phyloP scores from a whole-genome alignment of 2,329 filamentous ascomycete species.

The Fusarium vanettenii region DNA sequence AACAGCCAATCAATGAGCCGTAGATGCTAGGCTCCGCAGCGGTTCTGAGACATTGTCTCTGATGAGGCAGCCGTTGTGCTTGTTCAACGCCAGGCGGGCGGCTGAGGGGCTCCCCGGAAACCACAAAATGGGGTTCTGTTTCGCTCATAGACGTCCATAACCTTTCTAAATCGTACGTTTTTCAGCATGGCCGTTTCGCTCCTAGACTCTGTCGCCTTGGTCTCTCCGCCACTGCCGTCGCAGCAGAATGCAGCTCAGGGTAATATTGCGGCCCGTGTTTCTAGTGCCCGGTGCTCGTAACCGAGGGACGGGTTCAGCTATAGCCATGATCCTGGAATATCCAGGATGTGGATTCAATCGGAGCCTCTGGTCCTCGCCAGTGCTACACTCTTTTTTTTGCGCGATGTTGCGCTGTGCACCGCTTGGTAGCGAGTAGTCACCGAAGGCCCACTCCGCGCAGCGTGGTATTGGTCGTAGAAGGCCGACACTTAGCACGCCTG shows the following conservation, averaged over 20 bases:
- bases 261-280: constrained; percentile 16
- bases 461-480: neutral
- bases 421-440: neutral
- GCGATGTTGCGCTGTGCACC: neutral
- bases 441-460: neutral
- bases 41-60: constrained; percentile 35
- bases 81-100: constrained; percentile 28
- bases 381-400: neutral
- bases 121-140: constrained; percentile 14
- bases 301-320: constrained; percentile 1
- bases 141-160: constrained; percentile 17
- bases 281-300: constrained; percentile 23
- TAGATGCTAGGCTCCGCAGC: constrained; percentile 9
- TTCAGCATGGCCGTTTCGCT: neutral
- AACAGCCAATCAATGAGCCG: constrained; percentile 26
- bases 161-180: constrained; percentile 34
- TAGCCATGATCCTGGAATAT: constrained; percentile 15
- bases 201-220: neutral
- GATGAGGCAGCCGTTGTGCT: constrained; percentile 38
- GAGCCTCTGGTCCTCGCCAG: neutral
- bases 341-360: constrained; percentile 4
- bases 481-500: neutral
- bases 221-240: constrained; percentile 4
- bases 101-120: constrained; percentile 18
- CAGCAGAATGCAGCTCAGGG: constrained; percentile 1